Percentiles rank a stretch among this genome's conserved stretches.
Evolutionary conservation across 768 basidiomycete species (phyloP).

Genomic region (Dictyophora rubrovolvata): DNA sequence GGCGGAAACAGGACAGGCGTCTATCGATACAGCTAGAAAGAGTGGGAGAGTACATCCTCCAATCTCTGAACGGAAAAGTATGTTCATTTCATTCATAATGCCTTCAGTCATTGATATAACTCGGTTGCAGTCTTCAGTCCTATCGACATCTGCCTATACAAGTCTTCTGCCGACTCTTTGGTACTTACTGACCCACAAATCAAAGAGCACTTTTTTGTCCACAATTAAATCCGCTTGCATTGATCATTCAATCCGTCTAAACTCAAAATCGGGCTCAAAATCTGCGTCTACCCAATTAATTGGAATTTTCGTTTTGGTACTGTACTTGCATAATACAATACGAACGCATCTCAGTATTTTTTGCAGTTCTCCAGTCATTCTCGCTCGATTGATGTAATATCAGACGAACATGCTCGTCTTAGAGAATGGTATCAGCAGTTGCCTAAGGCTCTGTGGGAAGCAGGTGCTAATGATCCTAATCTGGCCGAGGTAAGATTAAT

Average conservation of each 20-base stretch:
- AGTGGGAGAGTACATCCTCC: slow-evolving; percentile 52
- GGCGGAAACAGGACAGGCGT: background rate
- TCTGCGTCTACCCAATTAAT: slow-evolving; percentile 65
- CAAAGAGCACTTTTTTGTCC: slow-evolving; percentile 25
- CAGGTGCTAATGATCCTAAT: slow-evolving; percentile 44
- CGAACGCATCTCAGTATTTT: background rate
- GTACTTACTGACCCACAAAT: slow-evolving; percentile 51
- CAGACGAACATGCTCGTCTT: slow-evolving; percentile 24
- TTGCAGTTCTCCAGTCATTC: slow-evolving; percentile 30
- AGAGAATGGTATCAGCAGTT: slow-evolving; percentile 66
- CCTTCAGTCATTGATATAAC: too few species aligned
- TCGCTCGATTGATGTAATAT: slow-evolving; percentile 28
- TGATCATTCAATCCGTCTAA: slow-evolving; percentile 51
- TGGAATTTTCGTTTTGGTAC: slow-evolving; percentile 57
- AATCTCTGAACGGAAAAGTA: slow-evolving; percentile 43
- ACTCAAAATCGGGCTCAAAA: slow-evolving; percentile 57
- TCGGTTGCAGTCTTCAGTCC: slow-evolving; percentile 13
- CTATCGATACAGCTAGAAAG: slow-evolving; percentile 33
- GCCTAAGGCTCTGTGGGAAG: slow-evolving; percentile 80
- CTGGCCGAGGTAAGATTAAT: slow-evolving; percentile 47
- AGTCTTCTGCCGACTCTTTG: slow-evolving; percentile 70
- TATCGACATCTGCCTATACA: slow-evolving; percentile 49
- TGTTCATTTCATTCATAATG: slow-evolving; percentile 8
- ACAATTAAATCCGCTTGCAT: slow-evolving; percentile 34
- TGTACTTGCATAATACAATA: slow-evolving; percentile 13